Evolutionary conservation across 2,329 filamentous ascomycete genomes (phyloP).

Genomic region (Alternaria atra): DNA sequence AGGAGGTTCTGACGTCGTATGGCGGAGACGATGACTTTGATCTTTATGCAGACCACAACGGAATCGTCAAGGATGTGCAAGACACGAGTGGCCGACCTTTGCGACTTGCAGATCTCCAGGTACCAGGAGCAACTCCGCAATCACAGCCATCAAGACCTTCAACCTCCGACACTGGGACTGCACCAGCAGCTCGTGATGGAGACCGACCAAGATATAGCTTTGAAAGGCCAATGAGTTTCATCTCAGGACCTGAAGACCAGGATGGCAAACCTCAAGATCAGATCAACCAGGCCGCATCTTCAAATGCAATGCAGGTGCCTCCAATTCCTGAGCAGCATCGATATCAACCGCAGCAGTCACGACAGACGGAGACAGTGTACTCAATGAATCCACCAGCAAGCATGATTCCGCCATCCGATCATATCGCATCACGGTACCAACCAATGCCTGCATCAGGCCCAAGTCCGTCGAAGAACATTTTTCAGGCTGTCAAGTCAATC

Average conservation of each 20-base stretch:
- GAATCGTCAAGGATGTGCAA: conserved; percentile 46
- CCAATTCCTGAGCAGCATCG: conserved; percentile 15
- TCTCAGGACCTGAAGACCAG: conserved; percentile 45
- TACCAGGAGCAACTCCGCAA: conserved; percentile 11
- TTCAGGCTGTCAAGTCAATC: conserved; percentile 4
- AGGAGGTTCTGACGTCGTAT: conserved; percentile 29
- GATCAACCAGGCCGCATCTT: conserved; percentile 37
- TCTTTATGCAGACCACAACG: conserved; percentile 50
- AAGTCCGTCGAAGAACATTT: conserved; percentile 11
- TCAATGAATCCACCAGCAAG: conserved; percentile 18
- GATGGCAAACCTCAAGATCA: conserved; percentile 49
- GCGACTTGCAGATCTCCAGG: conserved; percentile 27
- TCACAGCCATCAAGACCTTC: conserved; percentile 7
- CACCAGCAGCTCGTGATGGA: conserved; percentile 28
- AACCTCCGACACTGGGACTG: conserved; percentile 9
- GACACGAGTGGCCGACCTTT: conserved; percentile 43
- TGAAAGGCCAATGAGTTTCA: conserved; percentile 51
- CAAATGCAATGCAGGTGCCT: conserved; percentile 13
- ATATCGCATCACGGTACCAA: conserved; percentile 4
- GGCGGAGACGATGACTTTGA: conserved; percentile 43
- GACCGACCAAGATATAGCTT: conserved; percentile 38
- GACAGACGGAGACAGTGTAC: conserved; percentile 16
- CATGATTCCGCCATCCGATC: conserved; percentile 12
- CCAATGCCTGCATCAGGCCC: conserved; percentile 5
- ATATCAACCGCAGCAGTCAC: conserved; percentile 15